phyloP scores from a whole-genome alignment of 1,139 yeast genomes.

The Scheffersomyces quercinus region DNA sequence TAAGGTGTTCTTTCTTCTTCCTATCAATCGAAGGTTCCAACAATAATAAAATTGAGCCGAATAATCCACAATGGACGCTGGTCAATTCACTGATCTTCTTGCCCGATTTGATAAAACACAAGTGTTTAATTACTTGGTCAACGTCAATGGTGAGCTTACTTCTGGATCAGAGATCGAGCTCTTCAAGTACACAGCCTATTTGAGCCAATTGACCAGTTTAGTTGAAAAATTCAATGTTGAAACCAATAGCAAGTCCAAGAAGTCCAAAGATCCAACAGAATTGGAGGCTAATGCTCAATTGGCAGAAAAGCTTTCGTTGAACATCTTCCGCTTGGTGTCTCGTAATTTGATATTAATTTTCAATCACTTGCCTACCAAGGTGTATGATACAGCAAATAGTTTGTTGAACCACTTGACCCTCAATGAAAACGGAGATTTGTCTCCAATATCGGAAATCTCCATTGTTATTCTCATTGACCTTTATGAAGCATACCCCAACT shows the following conservation, averaged over 20 bases:
- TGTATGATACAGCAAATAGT: slow-evolving; percentile 41
- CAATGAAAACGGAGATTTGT: slow-evolving; percentile 14
- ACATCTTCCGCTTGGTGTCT: slow-evolving; percentile 33
- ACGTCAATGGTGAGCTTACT: slow-evolving; percentile 21
- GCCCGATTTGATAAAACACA: slow-evolving; percentile 20
- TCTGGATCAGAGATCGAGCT: slow-evolving; percentile 8
- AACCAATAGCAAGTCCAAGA: not conserved
- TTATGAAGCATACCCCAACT: slow-evolving; percentile 40
- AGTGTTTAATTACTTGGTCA: slow-evolving; percentile 25
- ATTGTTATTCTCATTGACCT: slow-evolving; percentile 38
- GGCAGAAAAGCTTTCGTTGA: slow-evolving; percentile 18
- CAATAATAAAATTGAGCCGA: too few relatives aligned
- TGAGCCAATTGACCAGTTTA: slow-evolving; percentile 11
- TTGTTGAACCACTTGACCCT: slow-evolving; percentile 30
- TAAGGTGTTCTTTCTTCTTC: too few relatives aligned
- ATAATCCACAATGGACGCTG: slow-evolving; percentile 4
- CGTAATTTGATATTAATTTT: slow-evolving; percentile 30
- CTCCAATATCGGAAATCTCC: slow-evolving; percentile 25
- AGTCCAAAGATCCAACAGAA: not conserved
- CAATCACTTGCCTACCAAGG: slow-evolving; percentile 34
- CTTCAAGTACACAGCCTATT: slow-evolving; percentile 9
- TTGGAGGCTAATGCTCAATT: not conserved
- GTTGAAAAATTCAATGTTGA: slow-evolving; percentile 9
- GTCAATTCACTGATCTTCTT: slow-evolving; percentile 17
- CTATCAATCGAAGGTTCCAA: too few relatives aligned